Base-by-base conservation (phyloP, 331 rosid genomes). In the Quercus lobata region DNA sequence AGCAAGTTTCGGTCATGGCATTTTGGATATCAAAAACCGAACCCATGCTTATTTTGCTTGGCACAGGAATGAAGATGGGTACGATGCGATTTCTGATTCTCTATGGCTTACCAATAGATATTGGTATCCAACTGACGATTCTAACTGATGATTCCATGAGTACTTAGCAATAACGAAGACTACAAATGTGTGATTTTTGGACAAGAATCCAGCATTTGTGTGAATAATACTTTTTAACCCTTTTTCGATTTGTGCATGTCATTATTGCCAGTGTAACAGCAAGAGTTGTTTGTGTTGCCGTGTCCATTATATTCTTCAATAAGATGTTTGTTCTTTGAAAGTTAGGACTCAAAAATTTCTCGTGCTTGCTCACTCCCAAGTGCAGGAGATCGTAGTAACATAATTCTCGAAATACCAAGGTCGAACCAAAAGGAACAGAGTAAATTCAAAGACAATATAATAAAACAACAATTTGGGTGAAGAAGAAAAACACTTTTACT, bases 1-100 rank as follows among this genome's bases (percentile, higher is more conserved):
- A 71, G 93, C 97, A 17, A 94, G 97, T 75, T 94, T 90, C 18
- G 97, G 98, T 54, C 97, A 94, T 37, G 97, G 85, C 61, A 88
- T 88, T 24, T 90, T 94, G 15, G 95, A 92, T 83, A 87, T 91
- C 70, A 92, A 88, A 83, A 94, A 94, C 78, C 65, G 91, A 82
- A 94, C 93, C 14, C 98, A 91, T 81, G 97, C 97, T 57, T 74
- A 84, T 79, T 92, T 83, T 63, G 49, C 89, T 16, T 92, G 98
- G 98, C 84, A 90, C 72, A 75, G 94, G 24, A 86, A 88, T 73
- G 72, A 88, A 30, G 94, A 90, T 30, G 87, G 88, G 10, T 68
- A 83, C 21, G 87, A 88, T 2, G 90, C 88, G 60, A 85, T 82
- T 76, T 97, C 92, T 29, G 97, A 93, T 82, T 29, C 87, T 0